Conservation (phyloP, 306 rosid species). For the Cucurbita maxima region DNA sequence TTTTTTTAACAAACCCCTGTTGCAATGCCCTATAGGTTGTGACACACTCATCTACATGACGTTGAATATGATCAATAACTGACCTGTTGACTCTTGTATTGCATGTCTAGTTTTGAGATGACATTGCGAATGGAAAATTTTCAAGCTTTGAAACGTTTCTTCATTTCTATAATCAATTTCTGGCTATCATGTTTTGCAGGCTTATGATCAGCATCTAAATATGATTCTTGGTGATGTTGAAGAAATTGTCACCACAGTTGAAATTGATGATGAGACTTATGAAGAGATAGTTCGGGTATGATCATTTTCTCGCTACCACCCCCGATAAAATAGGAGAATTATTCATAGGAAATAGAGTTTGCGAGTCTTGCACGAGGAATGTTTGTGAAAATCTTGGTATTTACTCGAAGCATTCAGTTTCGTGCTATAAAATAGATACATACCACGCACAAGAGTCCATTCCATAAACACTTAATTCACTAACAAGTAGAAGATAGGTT, state of each 20-base stretch:
- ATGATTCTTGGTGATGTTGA: constrained; percentile 99
- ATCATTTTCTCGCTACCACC: not conserved
- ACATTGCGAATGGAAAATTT: not conserved
- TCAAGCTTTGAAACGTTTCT: not conserved
- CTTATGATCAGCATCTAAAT: constrained; percentile 97
- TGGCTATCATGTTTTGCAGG: constrained; percentile 40
- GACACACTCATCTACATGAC: not conserved
- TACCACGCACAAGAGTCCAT: not conserved
- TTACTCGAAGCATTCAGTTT: not conserved
- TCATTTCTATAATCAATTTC: not conserved
- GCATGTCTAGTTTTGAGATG: not conserved
- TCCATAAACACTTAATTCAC: not conserved
- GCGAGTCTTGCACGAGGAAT: not conserved
- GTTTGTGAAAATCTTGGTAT: not conserved
- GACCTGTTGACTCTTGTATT: not conserved
- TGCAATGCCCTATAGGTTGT: not conserved
- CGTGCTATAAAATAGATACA: not conserved
- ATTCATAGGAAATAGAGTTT: not conserved
- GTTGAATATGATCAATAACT: not conserved
- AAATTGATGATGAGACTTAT: constrained; percentile 93
- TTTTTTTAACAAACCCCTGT: not conserved
- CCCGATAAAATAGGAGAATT: not conserved
- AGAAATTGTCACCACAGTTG: constrained; percentile 81
- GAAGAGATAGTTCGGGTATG: constrained; percentile 99
- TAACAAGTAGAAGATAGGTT: not conserved